A percentile compares a stretch with the other conserved stretches of the same genome.
These are phyloP conservation scores for Globisporangium lucens DNA, from an alignment of 352 stramenopile species.

Conservation along the genomic window DNA sequence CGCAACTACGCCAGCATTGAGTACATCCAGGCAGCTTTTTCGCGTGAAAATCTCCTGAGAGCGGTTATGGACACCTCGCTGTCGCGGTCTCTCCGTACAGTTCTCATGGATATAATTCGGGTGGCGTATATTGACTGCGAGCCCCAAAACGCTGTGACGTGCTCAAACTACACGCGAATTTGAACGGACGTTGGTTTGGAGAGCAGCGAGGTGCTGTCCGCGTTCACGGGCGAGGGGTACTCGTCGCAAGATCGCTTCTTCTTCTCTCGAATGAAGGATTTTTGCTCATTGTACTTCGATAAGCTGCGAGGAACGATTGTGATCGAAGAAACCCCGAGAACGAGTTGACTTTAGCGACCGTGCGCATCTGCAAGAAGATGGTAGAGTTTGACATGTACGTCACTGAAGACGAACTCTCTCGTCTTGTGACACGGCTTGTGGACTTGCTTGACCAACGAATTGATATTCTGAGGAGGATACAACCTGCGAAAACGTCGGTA, in stretches of 20 bases:
- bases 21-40: conserved; percentile 60
- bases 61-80: conserved; percentile 45
- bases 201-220: conserved; percentile 26
- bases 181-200: conserved; percentile 52
- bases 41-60: conserved; percentile 44
- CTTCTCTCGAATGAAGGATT: conserved; percentile 44
- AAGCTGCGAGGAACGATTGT: conserved; percentile 39
- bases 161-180: conserved; percentile 66
- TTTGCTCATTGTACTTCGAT: conserved; percentile 45
- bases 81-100: conserved; percentile 53
- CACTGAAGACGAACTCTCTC: conserved; percentile 36
- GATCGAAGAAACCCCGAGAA: conserved; percentile 59
- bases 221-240: conserved; percentile 30
- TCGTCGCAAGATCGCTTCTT: conserved; percentile 42
- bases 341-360: conserved; percentile 50
- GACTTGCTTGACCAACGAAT: conserved; percentile 47
- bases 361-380: conserved; percentile 55
- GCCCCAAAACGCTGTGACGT: conserved; percentile 52
- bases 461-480: conserved; percentile 24
- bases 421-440: conserved; percentile 25
- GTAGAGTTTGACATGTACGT: conserved; percentile 67
- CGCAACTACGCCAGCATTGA: conserved; percentile 79
- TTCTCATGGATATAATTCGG: conserved; percentile 62
- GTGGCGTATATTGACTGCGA: conserved; percentile 73
- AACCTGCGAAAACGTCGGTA: background rate